Conservation (phyloP, 768 basidiomycete genomes). For the Macrocybe gigantea region DNA sequence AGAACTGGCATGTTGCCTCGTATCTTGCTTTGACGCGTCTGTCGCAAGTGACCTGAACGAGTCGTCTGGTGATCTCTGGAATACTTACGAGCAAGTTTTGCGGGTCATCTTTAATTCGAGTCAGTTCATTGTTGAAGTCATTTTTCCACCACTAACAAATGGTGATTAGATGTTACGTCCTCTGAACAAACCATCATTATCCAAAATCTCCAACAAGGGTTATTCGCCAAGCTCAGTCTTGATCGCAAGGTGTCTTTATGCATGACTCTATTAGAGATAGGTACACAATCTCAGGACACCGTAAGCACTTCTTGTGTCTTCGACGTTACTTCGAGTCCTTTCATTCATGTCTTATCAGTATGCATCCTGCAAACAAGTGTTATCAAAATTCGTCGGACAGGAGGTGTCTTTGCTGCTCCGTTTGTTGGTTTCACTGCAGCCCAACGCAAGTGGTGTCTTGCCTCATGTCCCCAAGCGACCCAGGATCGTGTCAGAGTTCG, state of each 20-base stretch:
- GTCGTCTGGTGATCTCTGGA: conserved; percentile 41
- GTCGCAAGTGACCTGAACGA: conserved; percentile 40
- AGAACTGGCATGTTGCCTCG: conserved; percentile 37
- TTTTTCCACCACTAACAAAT: neutral
- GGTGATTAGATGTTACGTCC: neutral
- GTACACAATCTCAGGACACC: conserved; percentile 37
- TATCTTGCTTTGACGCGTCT: conserved; percentile 50
- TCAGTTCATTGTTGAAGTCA: conserved; percentile 16
- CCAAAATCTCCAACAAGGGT: conserved; percentile 41
- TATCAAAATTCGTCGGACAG: conserved; percentile 35
- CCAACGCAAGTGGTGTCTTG: conserved; percentile 29
- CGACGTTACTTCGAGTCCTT: neutral
- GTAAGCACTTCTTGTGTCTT: conserved; percentile 27
- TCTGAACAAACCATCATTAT: conserved; percentile 35
- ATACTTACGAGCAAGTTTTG: conserved; percentile 28
- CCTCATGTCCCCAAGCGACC: conserved; percentile 59
- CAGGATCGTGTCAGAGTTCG: conserved; percentile 49
- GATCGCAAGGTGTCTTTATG: conserved; percentile 54
- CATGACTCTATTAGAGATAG: conserved; percentile 48
- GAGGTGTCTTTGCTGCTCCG: conserved; percentile 49
- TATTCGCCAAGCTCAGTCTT: conserved; percentile 48
- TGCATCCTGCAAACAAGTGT: conserved; percentile 39
- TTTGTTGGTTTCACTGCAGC: conserved; percentile 46
- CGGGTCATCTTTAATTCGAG: conserved; percentile 41
- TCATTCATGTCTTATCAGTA: conserved; percentile 26